Evolutionary conservation across 345 rosid genomes (phyloP), one percentile per base, ranked within the genome.

Genomic region (Acer yangbiense): DNA sequence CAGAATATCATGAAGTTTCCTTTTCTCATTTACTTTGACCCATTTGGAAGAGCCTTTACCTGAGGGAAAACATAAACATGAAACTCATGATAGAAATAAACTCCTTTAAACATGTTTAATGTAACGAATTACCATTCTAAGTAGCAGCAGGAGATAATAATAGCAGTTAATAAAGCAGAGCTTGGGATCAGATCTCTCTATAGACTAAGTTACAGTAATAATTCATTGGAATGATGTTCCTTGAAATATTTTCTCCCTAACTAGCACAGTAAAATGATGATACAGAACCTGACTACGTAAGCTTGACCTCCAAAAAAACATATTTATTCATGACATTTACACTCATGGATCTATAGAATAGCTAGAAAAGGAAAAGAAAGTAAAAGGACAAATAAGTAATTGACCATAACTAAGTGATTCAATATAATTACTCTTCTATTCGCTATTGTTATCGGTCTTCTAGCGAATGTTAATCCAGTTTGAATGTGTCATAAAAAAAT

Each of bases 1-100:
- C 81, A 95, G 74, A 68, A 95, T 87, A 41, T 90, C 95, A 66
- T 81, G 71, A 63, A 95, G 92, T 25, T 77, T 90, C 72, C 83
- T 82, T 80, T 86, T 91, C 71, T 92, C 98, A 71, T 91, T 87
- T 67, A 95, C 91, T 87, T 83, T 90, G 67, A 90, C 82, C 98
- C 97, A 89, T 80, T 85, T 82, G 70, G 84, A 54, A 69, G 86
- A 60, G 75, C 86, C 83, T 39, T 73, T 64, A 72, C 91, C 88
- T 89, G 80, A 72, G 35, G 32, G 17, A 65, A 2, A 68, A 65
- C 10, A 23, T 20, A 58, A 5, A 64, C 8, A 35, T 3, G 43
- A 35, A 60, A 65, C 41, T 69, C 76, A 9, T 3, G 0, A 5
- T 27, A 27, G 23, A 13, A 18, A 10, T 27, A 3, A 70, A 17